phyloP scores from a whole-genome alignment of 2,329 filamentous ascomycete genomes.

The Cryphonectria nitschkei region DNA sequence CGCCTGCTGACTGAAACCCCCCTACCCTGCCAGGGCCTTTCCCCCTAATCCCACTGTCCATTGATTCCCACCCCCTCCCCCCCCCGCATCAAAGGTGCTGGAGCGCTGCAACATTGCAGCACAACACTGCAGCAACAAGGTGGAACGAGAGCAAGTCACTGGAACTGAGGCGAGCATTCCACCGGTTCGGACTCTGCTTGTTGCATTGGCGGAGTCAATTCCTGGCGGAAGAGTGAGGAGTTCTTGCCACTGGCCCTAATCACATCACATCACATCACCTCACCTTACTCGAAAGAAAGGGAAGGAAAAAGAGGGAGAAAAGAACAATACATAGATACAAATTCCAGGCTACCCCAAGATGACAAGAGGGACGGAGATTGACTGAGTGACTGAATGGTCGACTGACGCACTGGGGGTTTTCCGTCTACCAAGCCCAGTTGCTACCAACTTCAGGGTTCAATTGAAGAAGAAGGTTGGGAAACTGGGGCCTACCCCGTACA shows the following conservation, averaged over 20 bases:
- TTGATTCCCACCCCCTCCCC: background rate
- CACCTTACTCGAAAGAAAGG: background rate
- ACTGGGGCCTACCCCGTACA: slow-evolving; percentile 4
- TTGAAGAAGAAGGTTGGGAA: slow-evolving; percentile 14
- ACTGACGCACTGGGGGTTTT: background rate
- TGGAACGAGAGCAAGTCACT: slow-evolving; percentile 10
- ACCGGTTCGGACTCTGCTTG: background rate
- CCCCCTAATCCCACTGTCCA: background rate
- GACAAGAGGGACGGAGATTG: background rate
- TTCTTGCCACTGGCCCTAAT: background rate
- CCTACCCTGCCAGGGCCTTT: background rate
- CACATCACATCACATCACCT: slow-evolving; percentile 10
- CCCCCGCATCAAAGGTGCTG: background rate
- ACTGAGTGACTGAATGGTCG: background rate
- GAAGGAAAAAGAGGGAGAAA: no score
- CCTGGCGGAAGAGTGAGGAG: background rate
- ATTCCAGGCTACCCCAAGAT: background rate
- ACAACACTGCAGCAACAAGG: background rate
- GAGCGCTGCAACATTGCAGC: background rate
- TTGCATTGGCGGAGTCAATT: background rate
- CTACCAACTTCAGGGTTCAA: slow-evolving; percentile 12
- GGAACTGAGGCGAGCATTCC: slow-evolving; percentile 3
- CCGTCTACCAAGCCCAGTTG: background rate
- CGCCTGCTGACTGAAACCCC: background rate
- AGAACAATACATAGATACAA: background rate